Evolutionary conservation across 768 basidiomycete genomes (phyloP).

Genomic region (Termitomyces sp.): DNA sequence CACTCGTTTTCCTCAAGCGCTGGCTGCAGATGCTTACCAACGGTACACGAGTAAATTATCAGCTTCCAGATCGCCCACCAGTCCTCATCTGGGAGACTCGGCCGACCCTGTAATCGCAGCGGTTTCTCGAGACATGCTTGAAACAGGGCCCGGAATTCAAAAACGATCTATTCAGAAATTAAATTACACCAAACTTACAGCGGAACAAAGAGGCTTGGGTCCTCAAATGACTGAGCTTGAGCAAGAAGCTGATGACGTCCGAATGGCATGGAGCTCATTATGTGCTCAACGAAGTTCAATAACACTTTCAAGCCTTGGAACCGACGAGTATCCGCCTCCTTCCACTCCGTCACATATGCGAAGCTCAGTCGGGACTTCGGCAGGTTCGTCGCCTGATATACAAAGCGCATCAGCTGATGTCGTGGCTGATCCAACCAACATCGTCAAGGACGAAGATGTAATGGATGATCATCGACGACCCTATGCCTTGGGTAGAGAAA

Average conservation of each 20-base stretch:
- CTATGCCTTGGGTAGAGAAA: not conserved
- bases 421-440: not conserved
- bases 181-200: not conserved
- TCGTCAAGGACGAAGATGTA: not conserved
- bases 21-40: not conserved
- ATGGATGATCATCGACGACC: not conserved
- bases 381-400: not conserved
- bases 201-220: not conserved
- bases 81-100: not conserved
- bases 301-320: not conserved
- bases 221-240: conserved; percentile 2
- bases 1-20: not conserved
- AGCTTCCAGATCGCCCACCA: not conserved
- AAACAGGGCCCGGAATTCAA: not conserved
- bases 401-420: not conserved
- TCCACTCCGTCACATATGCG: not conserved
- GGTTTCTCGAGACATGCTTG: not conserved
- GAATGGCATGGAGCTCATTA: conserved; percentile 3
- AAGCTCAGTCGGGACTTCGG: not conserved
- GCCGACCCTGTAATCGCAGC: not conserved
- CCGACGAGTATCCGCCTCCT: not conserved
- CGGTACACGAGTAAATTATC: not conserved
- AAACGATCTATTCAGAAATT: not conserved
- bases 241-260: conserved; percentile 4
- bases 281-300: not conserved